Evolutionary conservation across 345 rosid species (phyloP).

Genomic region (Carallia pectinifolia): DNA sequence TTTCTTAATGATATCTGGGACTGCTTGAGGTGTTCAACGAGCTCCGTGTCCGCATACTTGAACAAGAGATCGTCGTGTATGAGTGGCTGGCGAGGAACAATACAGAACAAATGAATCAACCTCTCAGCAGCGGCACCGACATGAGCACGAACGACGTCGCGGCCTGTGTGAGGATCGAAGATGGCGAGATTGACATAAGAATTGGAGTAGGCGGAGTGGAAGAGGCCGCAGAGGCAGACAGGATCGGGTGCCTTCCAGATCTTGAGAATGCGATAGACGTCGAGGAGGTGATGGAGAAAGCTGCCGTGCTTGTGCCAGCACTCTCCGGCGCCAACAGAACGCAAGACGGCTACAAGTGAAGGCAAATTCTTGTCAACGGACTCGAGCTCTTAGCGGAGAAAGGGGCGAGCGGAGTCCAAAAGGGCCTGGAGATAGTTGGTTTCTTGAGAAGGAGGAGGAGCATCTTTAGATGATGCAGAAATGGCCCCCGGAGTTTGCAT

Average conservation of each 20-base stretch:
- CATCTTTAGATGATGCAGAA: not conserved
- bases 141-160: conserved; percentile 72
- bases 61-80: conserved; percentile 85
- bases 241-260: conserved; percentile 76
- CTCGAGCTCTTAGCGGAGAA: conserved; percentile 87
- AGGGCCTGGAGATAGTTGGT: conserved; percentile 27
- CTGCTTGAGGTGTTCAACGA: conserved; percentile 54
- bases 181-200: conserved; percentile 90
- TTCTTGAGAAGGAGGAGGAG: not conserved
- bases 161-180: conserved; percentile 80
- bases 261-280: conserved; percentile 76
- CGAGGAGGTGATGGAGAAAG: conserved; percentile 79
- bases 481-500: conserved; percentile 8
- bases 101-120: conserved; percentile 77
- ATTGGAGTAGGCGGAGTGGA: conserved; percentile 95
- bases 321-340: conserved; percentile 94
- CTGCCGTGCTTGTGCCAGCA: conserved; percentile 99
- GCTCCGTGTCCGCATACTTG: conserved; percentile 64
- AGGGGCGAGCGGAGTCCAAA: conserved; percentile 66
- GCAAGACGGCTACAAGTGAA: conserved; percentile 58
- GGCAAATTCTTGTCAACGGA: conserved; percentile 59
- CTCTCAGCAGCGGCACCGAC: conserved; percentile 85
- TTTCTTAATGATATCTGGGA: conserved; percentile 56
- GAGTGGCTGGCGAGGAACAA: conserved; percentile 75
- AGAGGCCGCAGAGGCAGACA: conserved; percentile 88